A percentile compares a stretch with the other conserved stretches of the same genome.
Conservation (phyloP, 2,329 filamentous ascomycete species). For the Apiospora arundinis region DNA sequence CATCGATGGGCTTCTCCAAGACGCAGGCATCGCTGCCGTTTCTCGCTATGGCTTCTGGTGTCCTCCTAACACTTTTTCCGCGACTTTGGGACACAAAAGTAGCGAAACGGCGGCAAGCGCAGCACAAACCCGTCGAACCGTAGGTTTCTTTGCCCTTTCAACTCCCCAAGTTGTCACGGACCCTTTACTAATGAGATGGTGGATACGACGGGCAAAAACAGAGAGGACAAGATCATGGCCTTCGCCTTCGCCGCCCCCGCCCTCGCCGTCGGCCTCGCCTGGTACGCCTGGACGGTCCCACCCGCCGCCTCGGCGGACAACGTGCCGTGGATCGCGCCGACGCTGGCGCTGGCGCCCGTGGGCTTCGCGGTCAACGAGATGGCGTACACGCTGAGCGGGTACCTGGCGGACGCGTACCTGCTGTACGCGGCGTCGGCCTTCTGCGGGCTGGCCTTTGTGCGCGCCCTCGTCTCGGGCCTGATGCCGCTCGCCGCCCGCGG, state of each 20-base stretch:
- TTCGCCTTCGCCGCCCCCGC: conserved; percentile 50
- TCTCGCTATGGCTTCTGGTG: too few relatives aligned
- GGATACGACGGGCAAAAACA: too few relatives aligned
- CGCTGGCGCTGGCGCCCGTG: conserved; percentile 47
- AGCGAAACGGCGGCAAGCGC: too few relatives aligned
- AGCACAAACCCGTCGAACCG: too few relatives aligned
- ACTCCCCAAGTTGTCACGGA: too few relatives aligned
- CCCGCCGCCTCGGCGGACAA: conserved; percentile 40
- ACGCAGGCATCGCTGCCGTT: too few relatives aligned
- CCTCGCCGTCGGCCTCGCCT: neutral
- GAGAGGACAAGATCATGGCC: conserved; percentile 54
- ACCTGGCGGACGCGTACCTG: conserved; percentile 36
- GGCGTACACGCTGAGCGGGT: conserved; percentile 35
- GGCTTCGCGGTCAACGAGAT: conserved; percentile 52
- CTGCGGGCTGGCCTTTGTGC: conserved; percentile 34
- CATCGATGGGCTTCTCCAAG: too few relatives aligned
- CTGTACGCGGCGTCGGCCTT: conserved; percentile 36
- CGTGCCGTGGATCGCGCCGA: conserved; percentile 45
- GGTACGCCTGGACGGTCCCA: conserved; percentile 50
- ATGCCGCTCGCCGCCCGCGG: conserved; percentile 35
- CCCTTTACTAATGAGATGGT: too few relatives aligned
- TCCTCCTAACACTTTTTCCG: too few relatives aligned
- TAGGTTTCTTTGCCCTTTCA: too few relatives aligned
- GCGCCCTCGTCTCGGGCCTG: conserved; percentile 33
- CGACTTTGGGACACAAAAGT: too few relatives aligned